Conservation (phyloP, 2,329 filamentous ascomycete species). For the Lecanosticta acicola region DNA sequence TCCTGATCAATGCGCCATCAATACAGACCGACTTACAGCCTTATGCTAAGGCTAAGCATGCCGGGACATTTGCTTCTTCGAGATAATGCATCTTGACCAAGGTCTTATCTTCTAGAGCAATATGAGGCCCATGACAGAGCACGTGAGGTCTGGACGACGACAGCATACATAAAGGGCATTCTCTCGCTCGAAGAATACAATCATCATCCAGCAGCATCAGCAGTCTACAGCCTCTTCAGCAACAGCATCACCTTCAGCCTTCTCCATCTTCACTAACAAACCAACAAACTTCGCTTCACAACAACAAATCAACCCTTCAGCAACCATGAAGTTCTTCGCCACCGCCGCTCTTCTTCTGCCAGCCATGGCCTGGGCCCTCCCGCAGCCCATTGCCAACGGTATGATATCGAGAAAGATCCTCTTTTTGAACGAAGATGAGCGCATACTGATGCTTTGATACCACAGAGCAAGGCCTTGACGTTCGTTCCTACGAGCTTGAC, state of each 20-base stretch:
- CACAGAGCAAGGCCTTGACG: no score
- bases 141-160: neutral
- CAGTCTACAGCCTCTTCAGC: neutral
- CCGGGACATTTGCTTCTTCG: no score
- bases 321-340: neutral
- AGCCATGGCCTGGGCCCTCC: neutral
- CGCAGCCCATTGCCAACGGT: neutral
- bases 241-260: neutral
- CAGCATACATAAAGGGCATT: neutral
- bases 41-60: neutral
- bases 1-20: neutral
- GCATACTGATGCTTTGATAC: neutral
- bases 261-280: neutral
- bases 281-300: neutral
- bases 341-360: neutral
- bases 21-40: neutral
- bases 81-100: no score
- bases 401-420: neutral
- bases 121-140: no score
- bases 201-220: neutral
- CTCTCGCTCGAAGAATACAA: neutral
- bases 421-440: neutral
- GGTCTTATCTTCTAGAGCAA: no score
- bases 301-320: neutral
- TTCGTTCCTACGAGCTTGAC: no score